Evolutionary conservation across 225 moss, liverwort and hornwort genomes (phyloP), one percentile per base, ranked within the genome.

Genomic region (Thuidium tamariscinum): DNA sequence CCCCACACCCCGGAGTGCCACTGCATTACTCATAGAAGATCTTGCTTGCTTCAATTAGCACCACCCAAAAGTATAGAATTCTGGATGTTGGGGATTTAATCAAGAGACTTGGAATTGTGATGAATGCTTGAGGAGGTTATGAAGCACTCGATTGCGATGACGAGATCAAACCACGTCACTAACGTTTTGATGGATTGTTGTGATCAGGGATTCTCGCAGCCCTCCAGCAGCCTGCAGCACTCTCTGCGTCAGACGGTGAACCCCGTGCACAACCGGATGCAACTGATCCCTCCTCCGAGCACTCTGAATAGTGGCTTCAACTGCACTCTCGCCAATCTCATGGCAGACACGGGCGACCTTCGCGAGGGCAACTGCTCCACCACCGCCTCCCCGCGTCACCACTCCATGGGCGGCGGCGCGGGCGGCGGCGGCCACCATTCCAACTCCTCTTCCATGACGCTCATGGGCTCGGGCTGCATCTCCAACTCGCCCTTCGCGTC

Each of bases 351-450:
- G 10, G 98, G 95, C 63, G 97, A 99, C 21, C 87, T 99, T 16
- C 92, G 97, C 46, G 99, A 99, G 84, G 99, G 99, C 9, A 99
- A 99, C 85, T 99, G 99, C 87, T 99, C 99, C 55, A 99, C 99
- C 30, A 99, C 99, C 1, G 97, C 99, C 15, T 99, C 99, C 4
- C 99, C 99, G 16, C 94, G 99, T 7, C 97, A 97, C 78, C 92
- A 92, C 75, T 92, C 92, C 70, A 92, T 92, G 92, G 92, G 92
- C 13, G 91, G 91, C 26, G 93, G 83, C 12, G 75, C 46, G 89
- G 90, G 89, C 10, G 91, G 88, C n/a, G 93, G 79, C 13, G 95
- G 95, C 1, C 98, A 96, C 84, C 98, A 99, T 82, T 99, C 98
- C 26, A 97, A 97, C 91, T 97, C 94, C 19, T 99, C 99, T 5